These are phyloP conservation scores for Encephalitozoon romaleae DNA, from an alignment of 371 early-diverging fungal genomes.

Conservation along the genomic window DNA sequence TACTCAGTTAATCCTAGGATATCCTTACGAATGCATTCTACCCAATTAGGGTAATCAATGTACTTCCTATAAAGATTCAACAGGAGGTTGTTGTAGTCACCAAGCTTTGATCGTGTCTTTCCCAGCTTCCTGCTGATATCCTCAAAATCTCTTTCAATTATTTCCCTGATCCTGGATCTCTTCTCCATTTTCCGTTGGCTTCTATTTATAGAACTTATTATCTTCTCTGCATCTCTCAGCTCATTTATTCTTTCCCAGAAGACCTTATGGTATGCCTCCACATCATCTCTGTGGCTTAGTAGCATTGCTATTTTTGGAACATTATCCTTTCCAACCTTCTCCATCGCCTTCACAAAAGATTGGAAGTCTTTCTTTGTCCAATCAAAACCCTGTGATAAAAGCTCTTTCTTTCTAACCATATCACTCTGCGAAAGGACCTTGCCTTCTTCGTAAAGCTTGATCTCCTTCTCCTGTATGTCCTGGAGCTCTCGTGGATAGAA, in stretches of 20 bases:
- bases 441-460: constrained; percentile 49
- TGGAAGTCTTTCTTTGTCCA: constrained; percentile 86
- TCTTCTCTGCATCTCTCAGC: constrained; percentile 52
- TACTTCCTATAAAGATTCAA: constrained; percentile 36
- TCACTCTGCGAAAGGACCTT: constrained; percentile 83
- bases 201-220: constrained; percentile 40
- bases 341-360: constrained; percentile 74
- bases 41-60: constrained; percentile 39
- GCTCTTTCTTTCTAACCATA: constrained; percentile 68
- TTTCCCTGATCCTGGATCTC: constrained; percentile 38
- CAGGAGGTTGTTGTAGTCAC: constrained; percentile 37
- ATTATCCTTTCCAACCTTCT: constrained; percentile 70
- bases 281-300: constrained; percentile 36
- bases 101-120: constrained; percentile 16
- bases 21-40: constrained; percentile 41
- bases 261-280: constrained; percentile 50
- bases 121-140: constrained; percentile 20
- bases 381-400: constrained; percentile 72
- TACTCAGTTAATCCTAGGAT: constrained; percentile 27
- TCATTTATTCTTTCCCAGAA: constrained; percentile 55
- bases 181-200: constrained; percentile 25
- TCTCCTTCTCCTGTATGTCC: constrained; percentile 72
- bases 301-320: constrained; percentile 33
- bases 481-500: constrained; percentile 73
- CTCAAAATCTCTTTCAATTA: constrained; percentile 31